Evolutionary conservation across 305 asterid genomes (phyloP).

Genomic region (Fraxinus nigra): DNA sequence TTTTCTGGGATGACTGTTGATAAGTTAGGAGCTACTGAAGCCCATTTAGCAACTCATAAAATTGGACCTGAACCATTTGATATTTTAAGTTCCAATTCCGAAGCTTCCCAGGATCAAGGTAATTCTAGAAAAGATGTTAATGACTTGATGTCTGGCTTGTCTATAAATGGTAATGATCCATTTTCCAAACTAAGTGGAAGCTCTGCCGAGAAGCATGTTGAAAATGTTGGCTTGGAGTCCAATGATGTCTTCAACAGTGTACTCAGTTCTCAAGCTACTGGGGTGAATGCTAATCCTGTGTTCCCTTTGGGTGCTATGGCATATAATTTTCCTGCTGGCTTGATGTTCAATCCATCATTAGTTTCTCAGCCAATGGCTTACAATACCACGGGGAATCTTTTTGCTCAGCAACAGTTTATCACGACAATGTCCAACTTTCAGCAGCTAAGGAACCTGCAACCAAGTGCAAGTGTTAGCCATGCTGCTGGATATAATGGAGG

Average conservation of each 20-base stretch:
- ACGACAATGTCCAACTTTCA: slow-evolving; percentile 85
- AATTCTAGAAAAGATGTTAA: slow-evolving; percentile 40
- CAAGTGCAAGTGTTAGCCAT: slow-evolving; percentile 33
- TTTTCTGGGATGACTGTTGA: slow-evolving; percentile 62
- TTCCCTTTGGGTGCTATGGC: slow-evolving; percentile 64
- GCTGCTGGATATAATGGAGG: slow-evolving; percentile 50
- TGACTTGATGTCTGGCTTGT: slow-evolving; percentile 59
- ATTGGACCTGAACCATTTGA: slow-evolving; percentile 60
- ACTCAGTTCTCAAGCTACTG: slow-evolving; percentile 53
- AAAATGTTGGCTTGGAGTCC: slow-evolving; percentile 34
- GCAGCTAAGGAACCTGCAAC: slow-evolving; percentile 65
- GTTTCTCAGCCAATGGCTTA: slow-evolving; percentile 62
- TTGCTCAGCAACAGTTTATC: slow-evolving; percentile 81
- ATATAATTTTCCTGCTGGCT: slow-evolving; percentile 61
- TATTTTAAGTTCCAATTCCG: slow-evolving; percentile 52
- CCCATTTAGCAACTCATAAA: slow-evolving; percentile 33
- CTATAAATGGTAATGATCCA: slow-evolving; percentile 49
- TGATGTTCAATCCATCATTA: slow-evolving; percentile 64
- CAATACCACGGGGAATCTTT: slow-evolving; percentile 55
- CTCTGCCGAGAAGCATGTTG: slow-evolving; percentile 25
- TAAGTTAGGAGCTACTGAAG: slow-evolving; percentile 38
- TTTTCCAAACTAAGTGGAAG: slow-evolving; percentile 40
- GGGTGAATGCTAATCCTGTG: slow-evolving; percentile 47
- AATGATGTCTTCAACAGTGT: slow-evolving; percentile 45
- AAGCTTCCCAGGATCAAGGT: slow-evolving; percentile 35